Evolutionary conservation across 1,284 basidiomycete genomes (phyloP), one percentile per base, ranked within the genome.

Genomic region (Puccinia horiana): DNA sequence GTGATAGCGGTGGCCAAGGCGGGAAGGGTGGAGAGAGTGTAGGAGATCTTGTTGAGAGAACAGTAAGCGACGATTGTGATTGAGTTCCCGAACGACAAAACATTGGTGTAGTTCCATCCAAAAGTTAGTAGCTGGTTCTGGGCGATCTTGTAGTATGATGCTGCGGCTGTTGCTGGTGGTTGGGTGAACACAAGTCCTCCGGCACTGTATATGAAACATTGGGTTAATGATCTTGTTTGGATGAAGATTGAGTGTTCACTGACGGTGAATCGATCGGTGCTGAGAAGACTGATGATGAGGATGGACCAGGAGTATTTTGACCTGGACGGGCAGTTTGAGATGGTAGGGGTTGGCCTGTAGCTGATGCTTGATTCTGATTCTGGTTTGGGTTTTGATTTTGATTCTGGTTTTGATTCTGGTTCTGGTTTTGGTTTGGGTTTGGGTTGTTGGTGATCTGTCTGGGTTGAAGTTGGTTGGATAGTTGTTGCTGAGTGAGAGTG

Each of bases 141-240:
- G 0, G 93, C 93, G 85, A 98, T 93, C 89, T 97, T 96, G 90
- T 92, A 96, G 88, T 91, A 98, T 8, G 93, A 94, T 3, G 92
- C 91, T 32, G 91, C 86, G 26, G 88, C 91, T 14, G 92, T 92
- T 84, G 91, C 90, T 0, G 93, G 92, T 0, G 95, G 95, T 86
- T 93, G 90, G 40, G 92, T 93, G 86, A 93, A 91, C 81, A 91
- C 89, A 83, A 94, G 87, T 58, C 89, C 89, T 35, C 93, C 93
- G 14, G 90, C 91, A 5, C 85, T 85, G 83, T 49, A 18, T 90
- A 89, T 84, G 88, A 83, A 52, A 29, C 26, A 12, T n/a, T 29
- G 29, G 18, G 18, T 8, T 70, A 6, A 79, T 20, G 8, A 35
- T 35, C 23, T 40, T 20, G 23, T 16, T 18, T 12, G 26, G 44